A percentile compares a stretch with the other conserved stretches of the same genome.
These are phyloP conservation scores for Vaccinium macrocarpon DNA, from an alignment of 148 eudicot genomes.

Conservation along the genomic window DNA sequence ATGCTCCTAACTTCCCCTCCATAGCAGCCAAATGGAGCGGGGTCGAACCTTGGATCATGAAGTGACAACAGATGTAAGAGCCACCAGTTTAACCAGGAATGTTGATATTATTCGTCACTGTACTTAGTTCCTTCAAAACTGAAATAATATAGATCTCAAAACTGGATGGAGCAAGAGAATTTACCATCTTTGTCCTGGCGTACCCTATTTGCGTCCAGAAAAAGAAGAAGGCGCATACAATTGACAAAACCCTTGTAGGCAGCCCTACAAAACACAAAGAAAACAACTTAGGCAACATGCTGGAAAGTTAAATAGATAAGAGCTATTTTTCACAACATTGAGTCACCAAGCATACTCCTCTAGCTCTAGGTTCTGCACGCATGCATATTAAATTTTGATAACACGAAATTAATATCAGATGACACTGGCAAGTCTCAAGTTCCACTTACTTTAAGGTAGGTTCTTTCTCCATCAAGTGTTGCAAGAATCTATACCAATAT, in stretches of 20 bases:
- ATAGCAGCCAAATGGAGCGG: conserved; percentile 99
- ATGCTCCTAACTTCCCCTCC: conserved; percentile 92
- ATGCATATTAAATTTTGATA: not conserved
- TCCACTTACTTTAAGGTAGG: not conserved
- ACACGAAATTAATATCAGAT: not conserved
- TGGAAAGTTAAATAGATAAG: not conserved
- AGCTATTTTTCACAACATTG: too few species aligned
- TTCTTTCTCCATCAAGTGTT: not conserved
- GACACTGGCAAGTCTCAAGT: not conserved
- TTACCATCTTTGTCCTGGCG: conserved; percentile 97
- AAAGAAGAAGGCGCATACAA: conserved; percentile 88
- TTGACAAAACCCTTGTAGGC: conserved; percentile 98
- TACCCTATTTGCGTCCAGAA: conserved; percentile 89
- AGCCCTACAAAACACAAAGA: conserved; percentile 68
- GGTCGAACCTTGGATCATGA: conserved; percentile 65
- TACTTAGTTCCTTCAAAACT: conserved; percentile 9
- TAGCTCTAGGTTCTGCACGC: not conserved
- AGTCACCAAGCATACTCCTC: too few species aligned
- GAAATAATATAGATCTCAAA: not conserved
- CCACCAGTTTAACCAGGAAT: not conserved
- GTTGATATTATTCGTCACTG: conserved; percentile 1
- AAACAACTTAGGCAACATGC: conserved; percentile 1
- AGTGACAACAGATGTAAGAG: conserved; percentile 11
- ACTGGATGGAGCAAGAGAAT: conserved; percentile 15
- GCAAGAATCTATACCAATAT: not conserved